Evolutionary conservation across 1,284 basidiomycete species (phyloP), one percentile per base, ranked within the genome.

Genomic region (Stygiomarasmius scandens): DNA sequence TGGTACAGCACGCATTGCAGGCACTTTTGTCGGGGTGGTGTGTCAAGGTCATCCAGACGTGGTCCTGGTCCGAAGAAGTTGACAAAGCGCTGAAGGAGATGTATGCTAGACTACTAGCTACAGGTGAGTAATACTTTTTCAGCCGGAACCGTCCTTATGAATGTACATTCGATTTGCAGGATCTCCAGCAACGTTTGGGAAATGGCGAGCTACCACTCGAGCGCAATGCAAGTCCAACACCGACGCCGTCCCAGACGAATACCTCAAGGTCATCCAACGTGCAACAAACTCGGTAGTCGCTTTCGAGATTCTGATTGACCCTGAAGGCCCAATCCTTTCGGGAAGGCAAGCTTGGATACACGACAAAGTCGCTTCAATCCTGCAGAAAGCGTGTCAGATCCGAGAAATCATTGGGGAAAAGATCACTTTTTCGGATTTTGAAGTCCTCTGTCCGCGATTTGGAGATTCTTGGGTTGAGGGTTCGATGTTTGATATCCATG

Each of bases 31-130:
- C 45, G n/a, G 32, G 45, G 8, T 53, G 49, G 38, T 45, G 49
- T 3, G 55, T 43, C 20, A 43, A 47, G 41, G 50, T 60, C 12
- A 51, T 56, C 25, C 46, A 56, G 41, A 45, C 38, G 10, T 60
- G 55, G 52, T 56, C 52, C 41, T 57, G 55, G 50, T 47, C 48
- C 14, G 43, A 36, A 6, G 50, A 52, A 29, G 27, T 27, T 24
- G 49, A 56, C 24, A 11, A 27, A 41, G 23, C 54, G 14, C 45
- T 58, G 29, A 49, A 58, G 41, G 54, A 74, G n/a, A 72, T 80
- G 53, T 80, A 81, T 66, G 61, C 58, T 34, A 66, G 69, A 38
- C 70, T 82, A 20, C 69, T 70, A 52, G 65, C 67, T 34, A 58
- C 64, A 54, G 76, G 56, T 58, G 58, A 23, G 54, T 52, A 14